phyloP scores from a whole-genome alignment of 768 basidiomycete genomes.

The Termitomyces sp. region DNA sequence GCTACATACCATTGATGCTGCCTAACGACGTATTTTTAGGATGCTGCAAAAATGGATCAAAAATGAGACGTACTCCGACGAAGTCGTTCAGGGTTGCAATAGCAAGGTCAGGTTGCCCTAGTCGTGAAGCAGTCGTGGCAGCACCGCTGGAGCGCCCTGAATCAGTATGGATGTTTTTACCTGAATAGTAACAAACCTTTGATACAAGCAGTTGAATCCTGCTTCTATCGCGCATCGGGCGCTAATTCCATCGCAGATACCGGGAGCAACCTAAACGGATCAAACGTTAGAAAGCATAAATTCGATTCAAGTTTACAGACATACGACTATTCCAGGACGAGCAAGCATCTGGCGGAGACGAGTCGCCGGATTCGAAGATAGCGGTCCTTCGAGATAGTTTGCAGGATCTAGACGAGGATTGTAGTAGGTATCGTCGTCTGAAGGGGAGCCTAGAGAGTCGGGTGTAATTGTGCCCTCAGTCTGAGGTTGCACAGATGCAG shows the following conservation, averaged over 20 bases:
- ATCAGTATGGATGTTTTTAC: not conserved
- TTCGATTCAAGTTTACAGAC: slow-evolving; percentile 18
- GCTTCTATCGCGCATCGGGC: slow-evolving; percentile 78
- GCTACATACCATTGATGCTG: slow-evolving; percentile 68
- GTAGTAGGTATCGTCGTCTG: slow-evolving; percentile 39
- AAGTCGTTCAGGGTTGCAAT: slow-evolving; percentile 80
- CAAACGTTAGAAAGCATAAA: not conserved
- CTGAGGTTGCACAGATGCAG: not conserved
- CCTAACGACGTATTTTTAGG: slow-evolving; percentile 25
- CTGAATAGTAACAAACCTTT: slow-evolving; percentile 41
- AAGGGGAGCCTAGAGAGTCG: not conserved
- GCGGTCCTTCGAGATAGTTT: slow-evolving; percentile 65
- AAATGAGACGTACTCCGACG: slow-evolving; percentile 41
- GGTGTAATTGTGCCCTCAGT: not conserved
- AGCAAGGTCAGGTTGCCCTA: slow-evolving; percentile 76
- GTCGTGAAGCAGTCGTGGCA: slow-evolving; percentile 74
- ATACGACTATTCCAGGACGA: slow-evolving; percentile 72
- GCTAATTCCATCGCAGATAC: slow-evolving; percentile 78
- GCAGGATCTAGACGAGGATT: slow-evolving; percentile 67
- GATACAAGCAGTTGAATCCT: slow-evolving; percentile 75
- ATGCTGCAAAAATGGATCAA: not conserved
- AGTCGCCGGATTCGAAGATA: slow-evolving; percentile 67
- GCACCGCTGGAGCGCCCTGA: slow-evolving; percentile 48
- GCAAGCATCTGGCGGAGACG: slow-evolving; percentile 68
- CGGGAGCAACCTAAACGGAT: slow-evolving; percentile 60